A percentile compares a stretch with the other conserved stretches of the same genome.
These are phyloP conservation scores for Papilionanthe hybrid DNA, from an alignment of 116 monocot genomes.

Conservation along the genomic window DNA sequence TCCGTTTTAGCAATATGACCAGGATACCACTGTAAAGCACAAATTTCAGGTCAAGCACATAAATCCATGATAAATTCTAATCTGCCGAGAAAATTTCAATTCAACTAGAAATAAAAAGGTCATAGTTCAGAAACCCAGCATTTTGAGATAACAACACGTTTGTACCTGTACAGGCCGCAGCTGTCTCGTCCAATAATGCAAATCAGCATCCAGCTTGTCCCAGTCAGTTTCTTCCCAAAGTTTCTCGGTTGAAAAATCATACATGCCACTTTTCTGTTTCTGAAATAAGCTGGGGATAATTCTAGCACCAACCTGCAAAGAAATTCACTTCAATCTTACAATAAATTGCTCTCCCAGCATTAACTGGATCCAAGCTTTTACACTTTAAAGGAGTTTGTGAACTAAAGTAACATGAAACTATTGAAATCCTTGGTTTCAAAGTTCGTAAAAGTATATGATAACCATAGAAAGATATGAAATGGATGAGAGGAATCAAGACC, in stretches of 20 bases:
- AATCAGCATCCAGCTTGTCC: constrained; percentile 69
- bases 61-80: neutral
- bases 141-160: neutral
- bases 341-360: neutral
- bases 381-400: neutral
- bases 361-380: neutral
- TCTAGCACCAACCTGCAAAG: constrained; percentile 38
- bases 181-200: constrained; percentile 67
- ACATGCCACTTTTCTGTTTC: constrained; percentile 24
- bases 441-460: too few relatives aligned
- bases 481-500: neutral
- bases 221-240: constrained; percentile 45
- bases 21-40: constrained; percentile 80
- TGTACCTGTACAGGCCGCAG: constrained; percentile 94
- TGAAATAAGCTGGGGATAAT: constrained; percentile 27
- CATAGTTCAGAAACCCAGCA: constrained; percentile 21
- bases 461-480: neutral
- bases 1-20: constrained; percentile 98
- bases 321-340: neutral
- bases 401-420: neutral
- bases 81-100: neutral
- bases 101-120: neutral
- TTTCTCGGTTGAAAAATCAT: constrained; percentile 14
- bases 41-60: constrained; percentile 6
- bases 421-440: neutral